A percentile compares a stretch with the other conserved stretches of the same genome.
These are phyloP conservation scores for Scolecobasidium constrictum DNA, from an alignment of 2,329 filamentous ascomycete genomes.

Conservation along the genomic window DNA sequence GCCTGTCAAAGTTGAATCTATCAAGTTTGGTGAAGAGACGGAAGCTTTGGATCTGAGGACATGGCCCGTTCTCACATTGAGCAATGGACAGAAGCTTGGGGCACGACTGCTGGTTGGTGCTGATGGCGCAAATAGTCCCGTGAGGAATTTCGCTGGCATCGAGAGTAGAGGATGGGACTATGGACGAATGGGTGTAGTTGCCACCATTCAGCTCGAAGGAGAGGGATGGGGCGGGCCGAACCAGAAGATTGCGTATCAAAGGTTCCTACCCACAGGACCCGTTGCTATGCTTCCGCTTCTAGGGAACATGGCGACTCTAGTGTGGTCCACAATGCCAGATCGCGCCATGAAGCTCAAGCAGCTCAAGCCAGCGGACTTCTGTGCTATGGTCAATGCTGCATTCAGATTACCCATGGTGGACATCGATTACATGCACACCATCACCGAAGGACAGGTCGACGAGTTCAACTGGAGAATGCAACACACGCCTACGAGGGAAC, in stretches of 20 bases:
- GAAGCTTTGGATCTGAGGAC: constrained; percentile 65
- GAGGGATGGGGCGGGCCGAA: constrained; percentile 26
- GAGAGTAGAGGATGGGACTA: constrained; percentile 89
- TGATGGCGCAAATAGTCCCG: constrained; percentile 89
- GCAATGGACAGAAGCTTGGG: constrained; percentile 55
- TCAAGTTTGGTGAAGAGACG: constrained; percentile 57
- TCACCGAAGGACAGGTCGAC: constrained; percentile 30
- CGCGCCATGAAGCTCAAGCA: constrained; percentile 71
- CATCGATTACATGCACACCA: constrained; percentile 69
- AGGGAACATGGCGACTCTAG: constrained; percentile 69
- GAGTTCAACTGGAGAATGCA: constrained; percentile 11
- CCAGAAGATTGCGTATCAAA: constrained; percentile 76
- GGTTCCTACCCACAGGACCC: constrained; percentile 86
- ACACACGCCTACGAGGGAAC: constrained; percentile 11
- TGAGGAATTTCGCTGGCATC: constrained; percentile 81
- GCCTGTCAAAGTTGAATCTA: constrained; percentile 67
- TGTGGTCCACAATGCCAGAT: constrained; percentile 85
- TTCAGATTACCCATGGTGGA: constrained; percentile 76
- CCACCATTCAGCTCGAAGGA: constrained; percentile 64
- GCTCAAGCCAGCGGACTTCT: constrained; percentile 61
- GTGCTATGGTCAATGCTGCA: constrained; percentile 83
- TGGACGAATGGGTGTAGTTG: constrained; percentile 78
- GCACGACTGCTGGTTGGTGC: constrained; percentile 84
- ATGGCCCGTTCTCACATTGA: constrained; percentile 77
- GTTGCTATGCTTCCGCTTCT: constrained; percentile 87